Evolutionary conservation across 768 basidiomycete species (phyloP).

Genomic region (Epithele typhae): DNA sequence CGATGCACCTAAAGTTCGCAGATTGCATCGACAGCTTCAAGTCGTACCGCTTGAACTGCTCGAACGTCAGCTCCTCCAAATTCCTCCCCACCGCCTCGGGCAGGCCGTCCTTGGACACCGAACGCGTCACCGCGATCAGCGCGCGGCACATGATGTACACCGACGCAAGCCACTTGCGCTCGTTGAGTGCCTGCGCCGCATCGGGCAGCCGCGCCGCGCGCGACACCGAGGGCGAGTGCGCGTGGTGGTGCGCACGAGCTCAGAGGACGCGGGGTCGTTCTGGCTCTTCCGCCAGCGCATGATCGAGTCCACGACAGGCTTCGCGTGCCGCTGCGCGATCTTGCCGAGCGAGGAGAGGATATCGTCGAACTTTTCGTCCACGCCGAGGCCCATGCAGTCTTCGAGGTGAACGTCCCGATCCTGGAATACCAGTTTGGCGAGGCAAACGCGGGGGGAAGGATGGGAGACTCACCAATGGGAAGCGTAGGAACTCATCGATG

Average conservation of each 20-base stretch:
- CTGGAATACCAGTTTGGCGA: conserved; percentile 38
- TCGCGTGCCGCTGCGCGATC: conserved; percentile 80
- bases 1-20: conserved; percentile 75
- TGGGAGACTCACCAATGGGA: conserved; percentile 55
- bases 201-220: conserved; percentile 40
- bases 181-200: conserved; percentile 48
- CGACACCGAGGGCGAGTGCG: conserved; percentile 31
- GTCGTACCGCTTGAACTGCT: conserved; percentile 74
- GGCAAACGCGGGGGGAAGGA: too few relatives aligned
- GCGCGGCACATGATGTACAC: conserved; percentile 90
- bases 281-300: conserved; percentile 85
- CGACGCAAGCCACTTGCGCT: conserved; percentile 76
- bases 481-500: conserved; percentile 69
- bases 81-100: conserved; percentile 74
- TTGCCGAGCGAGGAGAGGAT: conserved; percentile 79
- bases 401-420: conserved; percentile 66
- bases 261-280: conserved; percentile 47
- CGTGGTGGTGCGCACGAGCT: conserved; percentile 49
- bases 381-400: conserved; percentile 62
- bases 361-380: conserved; percentile 81
- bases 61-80: conserved; percentile 86
- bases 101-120: conserved; percentile 70
- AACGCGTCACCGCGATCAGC: conserved; percentile 70
- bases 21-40: conserved; percentile 61
- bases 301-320: conserved; percentile 81